phyloP scores from a whole-genome alignment of 495 filamentous ascomycete species.

The Peziza echinospora region DNA sequence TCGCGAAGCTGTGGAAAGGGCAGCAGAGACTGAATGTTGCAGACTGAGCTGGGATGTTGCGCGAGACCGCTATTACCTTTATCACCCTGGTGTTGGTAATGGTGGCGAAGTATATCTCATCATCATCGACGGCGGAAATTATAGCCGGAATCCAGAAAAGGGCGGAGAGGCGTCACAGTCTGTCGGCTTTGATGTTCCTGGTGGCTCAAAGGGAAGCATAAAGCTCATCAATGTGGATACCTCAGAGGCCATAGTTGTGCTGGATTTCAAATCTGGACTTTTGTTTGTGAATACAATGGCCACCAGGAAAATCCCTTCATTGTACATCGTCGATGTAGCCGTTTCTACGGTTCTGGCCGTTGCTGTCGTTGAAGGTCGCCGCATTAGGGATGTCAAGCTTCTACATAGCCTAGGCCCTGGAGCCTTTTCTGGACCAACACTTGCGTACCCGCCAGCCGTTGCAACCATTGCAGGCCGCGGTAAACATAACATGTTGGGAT shows the following conservation, averaged over 20 bases:
- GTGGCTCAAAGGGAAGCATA: not conserved
- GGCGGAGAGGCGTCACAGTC: not conserved
- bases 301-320: slow-evolving; percentile 8
- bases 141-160: not conserved
- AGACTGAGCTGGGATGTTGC: slow-evolving; percentile 9
- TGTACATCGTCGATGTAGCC: slow-evolving; percentile 16
- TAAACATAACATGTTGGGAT: too few relatives aligned
- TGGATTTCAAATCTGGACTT: slow-evolving; percentile 5
- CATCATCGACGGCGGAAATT: slow-evolving; percentile 8
- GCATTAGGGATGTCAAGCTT: slow-evolving; percentile 1
- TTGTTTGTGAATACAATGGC: slow-evolving; percentile 10
- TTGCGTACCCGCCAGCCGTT: too few relatives aligned
- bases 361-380: slow-evolving; percentile 11
- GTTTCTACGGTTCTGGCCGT: slow-evolving; percentile 9
- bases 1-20: slow-evolving; percentile 10
- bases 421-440: too few relatives aligned
- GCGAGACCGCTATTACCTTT: slow-evolving; percentile 9
- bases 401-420: not conserved
- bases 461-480: too few relatives aligned
- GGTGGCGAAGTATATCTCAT: slow-evolving; percentile 13
- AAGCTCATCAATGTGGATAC: slow-evolving; percentile 12
- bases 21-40: slow-evolving; percentile 15
- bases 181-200: not conserved
- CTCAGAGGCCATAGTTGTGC: slow-evolving; percentile 6
- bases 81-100: slow-evolving; percentile 10